phyloP scores from a whole-genome alignment of 129 eudicot genomes.

The Centrapalus pauciflorus region DNA sequence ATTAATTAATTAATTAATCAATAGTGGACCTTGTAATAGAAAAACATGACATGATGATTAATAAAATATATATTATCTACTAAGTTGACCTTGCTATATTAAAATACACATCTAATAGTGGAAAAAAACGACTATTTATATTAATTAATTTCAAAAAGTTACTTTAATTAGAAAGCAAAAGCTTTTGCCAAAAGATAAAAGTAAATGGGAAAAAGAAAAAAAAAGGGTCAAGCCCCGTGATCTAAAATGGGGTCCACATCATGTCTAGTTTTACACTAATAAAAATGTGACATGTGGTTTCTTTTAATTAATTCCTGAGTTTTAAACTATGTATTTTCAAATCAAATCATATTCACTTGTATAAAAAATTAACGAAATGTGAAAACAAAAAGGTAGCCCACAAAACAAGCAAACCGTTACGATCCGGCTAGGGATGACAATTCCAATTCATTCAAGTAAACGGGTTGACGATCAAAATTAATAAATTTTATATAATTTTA shows the following conservation, averaged over 20 bases:
- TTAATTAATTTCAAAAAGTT: conserved; percentile 14
- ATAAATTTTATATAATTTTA: too few species aligned
- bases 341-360: too few species aligned
- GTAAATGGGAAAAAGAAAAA: too few species aligned
- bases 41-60: not conserved
- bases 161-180: conserved; percentile 27
- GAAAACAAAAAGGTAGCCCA: too few species aligned
- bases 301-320: not conserved
- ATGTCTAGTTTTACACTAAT: not conserved
- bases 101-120: not conserved
- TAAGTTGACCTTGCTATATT: conserved; percentile 16
- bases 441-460: too few species aligned
- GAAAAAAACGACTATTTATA: conserved; percentile 4
- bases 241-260: conserved; percentile 8
- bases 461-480: too few species aligned
- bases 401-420: too few species aligned
- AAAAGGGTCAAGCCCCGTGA: conserved; percentile 24
- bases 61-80: not conserved
- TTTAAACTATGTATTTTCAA: too few species aligned
- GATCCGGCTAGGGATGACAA: too few species aligned
- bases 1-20: too few species aligned
- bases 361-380: too few species aligned
- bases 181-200: conserved; percentile 6
- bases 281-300: too few species aligned
- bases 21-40: not conserved